Evolutionary conservation across 208 protist species (phyloP), one percentile per base, ranked within the genome.

Genomic region (Herpetomonas tarakana): DNA sequence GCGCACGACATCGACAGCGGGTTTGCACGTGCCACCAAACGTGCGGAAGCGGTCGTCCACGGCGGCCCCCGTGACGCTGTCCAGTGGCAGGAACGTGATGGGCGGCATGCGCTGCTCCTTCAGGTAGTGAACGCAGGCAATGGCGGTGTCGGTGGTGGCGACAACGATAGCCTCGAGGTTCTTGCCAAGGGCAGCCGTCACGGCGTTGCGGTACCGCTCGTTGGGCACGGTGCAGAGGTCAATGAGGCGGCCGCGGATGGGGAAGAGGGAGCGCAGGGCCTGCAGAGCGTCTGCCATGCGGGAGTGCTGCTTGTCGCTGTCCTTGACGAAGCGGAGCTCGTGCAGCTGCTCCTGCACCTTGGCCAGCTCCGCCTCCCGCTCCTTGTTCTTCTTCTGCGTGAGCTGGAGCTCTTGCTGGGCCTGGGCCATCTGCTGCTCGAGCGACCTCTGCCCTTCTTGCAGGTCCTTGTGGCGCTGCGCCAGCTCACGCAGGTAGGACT

Each of bases 161-260:
- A 99, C 96, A 14, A 99, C 91, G 55, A 99, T 82, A 0, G 98
- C 93, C 49, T 99, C 94, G 38, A 98, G 84, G 44, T 98, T 89
- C 39, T 92, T 97, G 27, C 98, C 98, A 54, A 99, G 78, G 1
- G 96, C 96, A 21, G 99, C 90, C 9, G 97, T 96, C 1, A 98
- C 76, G 2, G 98, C 98, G 47, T 91, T 76, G 35, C 89, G 68
- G 76, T 99, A 98, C 45, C 88, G 86, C 3, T 89, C 76, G 47
- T 97, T 81, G 21, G 79, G 85, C 19, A 98, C 83, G 29, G 74
- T 92, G 76, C 92, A 98, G 9, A 99, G 72, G 69, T 99, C 97
- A 24, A 93, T 71, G 25, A 98, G 31, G 22, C 84, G 85, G 0
- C 96, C 96, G 28, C 83, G 74, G 19, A 98, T 86, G 24, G 87